These are phyloP conservation scores for Friedmanniomyces simplex DNA, from an alignment of 495 filamentous ascomycete species.

Conservation along the genomic window DNA sequence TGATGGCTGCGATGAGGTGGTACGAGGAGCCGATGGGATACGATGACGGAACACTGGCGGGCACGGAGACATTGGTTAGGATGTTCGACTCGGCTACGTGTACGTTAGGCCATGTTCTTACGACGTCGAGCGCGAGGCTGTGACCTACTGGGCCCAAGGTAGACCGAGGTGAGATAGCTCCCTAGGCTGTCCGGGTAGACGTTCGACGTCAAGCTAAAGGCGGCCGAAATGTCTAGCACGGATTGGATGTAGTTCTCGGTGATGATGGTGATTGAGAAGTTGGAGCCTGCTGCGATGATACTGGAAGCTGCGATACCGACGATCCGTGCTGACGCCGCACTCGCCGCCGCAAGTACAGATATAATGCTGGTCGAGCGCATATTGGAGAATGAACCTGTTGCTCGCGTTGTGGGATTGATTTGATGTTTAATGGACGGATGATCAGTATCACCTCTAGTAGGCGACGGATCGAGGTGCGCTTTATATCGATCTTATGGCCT, in stretches of 20 bases:
- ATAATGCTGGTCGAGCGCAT: not conserved
- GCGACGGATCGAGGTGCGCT: no score
- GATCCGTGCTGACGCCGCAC: constrained; percentile 11
- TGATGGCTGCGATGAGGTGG: constrained; percentile 3
- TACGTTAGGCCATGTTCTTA: not conserved
- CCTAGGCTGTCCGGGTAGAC: constrained; percentile 9
- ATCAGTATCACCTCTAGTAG: no score
- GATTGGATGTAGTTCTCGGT: constrained; percentile 23
- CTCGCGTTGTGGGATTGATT: no score
- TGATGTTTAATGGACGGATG: no score
- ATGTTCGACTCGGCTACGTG: constrained; percentile 13
- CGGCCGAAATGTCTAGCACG: constrained; percentile 19
- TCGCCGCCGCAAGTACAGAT: not conserved
- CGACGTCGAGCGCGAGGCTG: not conserved
- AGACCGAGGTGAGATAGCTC: constrained; percentile 4
- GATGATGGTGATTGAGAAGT: constrained; percentile 14
- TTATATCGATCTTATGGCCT: no score
- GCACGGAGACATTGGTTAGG: constrained; percentile 8
- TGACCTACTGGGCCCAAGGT: constrained; percentile 8
- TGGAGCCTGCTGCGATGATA: constrained; percentile 5
- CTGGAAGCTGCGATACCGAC: constrained; percentile 11
- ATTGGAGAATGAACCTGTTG: no score
- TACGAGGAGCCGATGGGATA: not conserved
- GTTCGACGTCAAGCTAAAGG: constrained; percentile 13
- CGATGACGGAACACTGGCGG: not conserved